Base-by-base conservation (phyloP, 1,284 basidiomycete genomes). In the Rhodotorula sp. region DNA sequence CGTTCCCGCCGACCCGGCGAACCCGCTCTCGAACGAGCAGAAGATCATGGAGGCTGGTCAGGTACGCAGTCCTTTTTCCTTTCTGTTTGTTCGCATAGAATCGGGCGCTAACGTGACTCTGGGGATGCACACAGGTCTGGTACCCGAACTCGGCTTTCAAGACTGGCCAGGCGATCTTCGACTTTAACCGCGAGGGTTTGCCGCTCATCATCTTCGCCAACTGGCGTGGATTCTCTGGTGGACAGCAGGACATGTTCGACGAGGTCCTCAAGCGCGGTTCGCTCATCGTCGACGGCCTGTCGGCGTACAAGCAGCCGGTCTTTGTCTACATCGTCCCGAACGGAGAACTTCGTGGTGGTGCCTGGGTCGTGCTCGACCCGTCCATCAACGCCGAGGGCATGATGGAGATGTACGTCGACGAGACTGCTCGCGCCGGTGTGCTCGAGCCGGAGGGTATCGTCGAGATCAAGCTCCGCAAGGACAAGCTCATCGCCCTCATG, bases 141-240 rank as follows among this genome's bases (percentile, higher is more conserved):
- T 99, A 98, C 83, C 97, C 97, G 63, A 99, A 99, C 84, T 96
- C 92, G 43, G 95, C 97, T n/a, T 96, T 97, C 86, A 99, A 99
- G 87, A 99, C 97, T 34, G 97, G 96, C 15, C 97, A 98, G 80
- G 95, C 97, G 23, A 99, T 99, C 84, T 93, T 95, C 83, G 97
- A 99, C 85, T 93, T 99, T 85, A 91, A 96, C 84, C 90, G 94
- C 64, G 97, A 99, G 83, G 93, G 92, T 56, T 86, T 99, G 31
- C 97, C 97, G 6, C 86, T 99, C 73, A 93, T 99, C 82, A 96
- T 99, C 82, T 97, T 99, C 79, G 97, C 97, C 74, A 99, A 99
- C 86, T 99, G 97, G 95, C 93, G 97, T 86, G 97, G 97, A 52
- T 99, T 99, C 89, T 99, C 97, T 34, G 97, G 97, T 77, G 97